Base-by-base conservation (phyloP, 495 filamentous ascomycete species). In the Aspergillus heteromorphus region DNA sequence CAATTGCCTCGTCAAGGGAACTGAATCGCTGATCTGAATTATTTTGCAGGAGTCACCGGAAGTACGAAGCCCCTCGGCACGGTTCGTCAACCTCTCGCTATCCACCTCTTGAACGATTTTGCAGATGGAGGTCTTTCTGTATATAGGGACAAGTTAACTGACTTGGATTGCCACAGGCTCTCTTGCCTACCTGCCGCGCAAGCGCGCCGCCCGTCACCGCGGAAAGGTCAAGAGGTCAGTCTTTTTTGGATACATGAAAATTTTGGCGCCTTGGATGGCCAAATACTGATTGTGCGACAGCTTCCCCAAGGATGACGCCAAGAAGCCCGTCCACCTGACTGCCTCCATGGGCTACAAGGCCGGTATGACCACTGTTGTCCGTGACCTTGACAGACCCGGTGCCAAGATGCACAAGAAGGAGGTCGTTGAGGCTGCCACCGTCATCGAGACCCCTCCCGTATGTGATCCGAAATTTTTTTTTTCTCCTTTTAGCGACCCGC, bases 321-420 rank as follows among this genome's bases (percentile, higher is more conserved):
- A 97, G 86, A 93, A 97, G 83, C 89, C 92, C 66, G 92, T 97
- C 76, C 95, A 99, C 82, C 83, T 99, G 65, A 99, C 95, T 58
- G 95, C 95, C 74, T 82, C 88, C 70, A 91, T 99, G 84, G 95
- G 95, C 73, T 99, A 99, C 87, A 99, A 99, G 89, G 95, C 95
- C 71, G 95, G 95, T 79, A 99, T 99, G 95, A 96, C 90, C 74
- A 99, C 95, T 63, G 92, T 97, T 79, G 95, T 99, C 74, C 95
- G 95, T 79, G 95, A 99, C 78, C 85, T 99, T 71, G 95, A 99
- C 84, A 88, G 95, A 73, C 95, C 95, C 56, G 95, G 95, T 77
- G 95, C 95, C 66, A 99, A 99, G 86, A 87, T 93, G 80, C 89
- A 99, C 86, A 97, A 97, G 89, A 97, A 97, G 88, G 95, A 99